Evolutionary conservation across 371 early-diverging fungal genomes (phyloP).

Genomic region (Syncephalastrum sp.): DNA sequence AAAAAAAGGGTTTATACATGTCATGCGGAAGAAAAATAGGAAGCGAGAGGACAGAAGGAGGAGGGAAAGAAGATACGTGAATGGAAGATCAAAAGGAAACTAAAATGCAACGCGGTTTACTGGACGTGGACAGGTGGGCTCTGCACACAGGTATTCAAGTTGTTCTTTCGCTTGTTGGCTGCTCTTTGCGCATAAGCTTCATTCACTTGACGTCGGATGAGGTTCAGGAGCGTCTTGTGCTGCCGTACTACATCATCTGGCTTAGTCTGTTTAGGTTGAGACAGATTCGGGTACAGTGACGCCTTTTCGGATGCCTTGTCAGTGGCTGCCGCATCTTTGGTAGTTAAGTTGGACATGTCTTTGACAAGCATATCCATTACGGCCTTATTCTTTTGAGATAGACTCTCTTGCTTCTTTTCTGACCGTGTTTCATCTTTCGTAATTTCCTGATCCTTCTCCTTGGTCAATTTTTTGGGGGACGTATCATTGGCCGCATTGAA

Average conservation of each 20-base stretch:
- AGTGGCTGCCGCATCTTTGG: background rate
- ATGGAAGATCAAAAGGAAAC: too few relatives aligned
- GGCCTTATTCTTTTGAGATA: conserved; percentile 5
- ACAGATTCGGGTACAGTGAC: too few relatives aligned
- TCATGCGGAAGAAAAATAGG: too few relatives aligned
- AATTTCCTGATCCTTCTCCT: background rate
- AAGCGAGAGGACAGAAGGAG: too few relatives aligned
- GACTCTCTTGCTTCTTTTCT: background rate
- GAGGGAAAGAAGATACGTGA: too few relatives aligned
- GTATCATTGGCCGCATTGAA: conserved; percentile 4
- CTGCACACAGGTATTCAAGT: too few relatives aligned
- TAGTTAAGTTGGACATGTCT: conserved; percentile 7
- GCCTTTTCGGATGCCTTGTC: background rate
- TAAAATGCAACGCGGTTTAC: too few relatives aligned
- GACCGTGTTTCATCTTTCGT: background rate
- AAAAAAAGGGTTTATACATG: too few relatives aligned
- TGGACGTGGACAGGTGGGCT: too few relatives aligned
- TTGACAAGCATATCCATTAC: conserved; percentile 11
- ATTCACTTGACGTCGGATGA: conserved; percentile 5
- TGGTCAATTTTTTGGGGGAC: background rate
- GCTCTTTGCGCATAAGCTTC: background rate
- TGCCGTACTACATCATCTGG: too few relatives aligned
- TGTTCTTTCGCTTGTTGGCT: too few relatives aligned
- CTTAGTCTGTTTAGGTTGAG: too few relatives aligned
- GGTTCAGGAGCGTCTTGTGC: background rate